Base-by-base conservation (phyloP, 192 early-diverging fungal species). In the Phlyctochytrium planicorne region DNA sequence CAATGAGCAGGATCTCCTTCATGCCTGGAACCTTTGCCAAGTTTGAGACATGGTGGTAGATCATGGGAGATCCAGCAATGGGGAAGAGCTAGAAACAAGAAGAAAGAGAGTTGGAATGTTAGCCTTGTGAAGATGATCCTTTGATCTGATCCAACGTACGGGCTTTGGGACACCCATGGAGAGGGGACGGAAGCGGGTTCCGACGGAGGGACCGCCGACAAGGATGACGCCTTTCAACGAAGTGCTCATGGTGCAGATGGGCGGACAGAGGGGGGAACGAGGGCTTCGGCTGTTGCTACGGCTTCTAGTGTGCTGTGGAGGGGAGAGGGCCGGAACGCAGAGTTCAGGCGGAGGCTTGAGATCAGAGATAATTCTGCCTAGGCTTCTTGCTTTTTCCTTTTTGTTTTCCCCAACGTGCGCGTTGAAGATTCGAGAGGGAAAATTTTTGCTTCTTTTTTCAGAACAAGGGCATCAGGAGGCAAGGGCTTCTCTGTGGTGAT, bases 121-220 rank as follows among this genome's bases (percentile, higher is more conserved):
- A n/a, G n/a, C n/a, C 40, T 14, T 10, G n/a, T 50, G 12, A 50
- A 50, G 40, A 50, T 10, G 10, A 50, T 6, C 10, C 10, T 10
- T 10, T 25, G 60, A 34, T 10, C 12, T 16, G 0, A 29, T n/a
- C n/a, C 0, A 31, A 36, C 59, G 35, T n/a, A 64, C 69, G n/a
- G 97, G 95, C 78, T 99, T 96, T 40, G 97, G 97, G 6, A 88
- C 86, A 69, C 95, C 89, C 82, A 99, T 89, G 52, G 94, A 97
- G 65, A 99, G 82, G 14, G 97, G 97, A 37, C 97, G 88, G 87
- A 99, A 99, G 62, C 95, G 90, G 20, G 97, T 99, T 40, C 93
- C 97, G 64, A 95, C 89, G 34, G 94, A 97, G 35, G 95, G 95
- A 2, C 97, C 97, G 73, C 97, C 97, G 60, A 99, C 97, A 55